These are phyloP conservation scores for Globisporangium carolinianum DNA, from an alignment of 352 stramenopile genomes.

Conservation along the genomic window DNA sequence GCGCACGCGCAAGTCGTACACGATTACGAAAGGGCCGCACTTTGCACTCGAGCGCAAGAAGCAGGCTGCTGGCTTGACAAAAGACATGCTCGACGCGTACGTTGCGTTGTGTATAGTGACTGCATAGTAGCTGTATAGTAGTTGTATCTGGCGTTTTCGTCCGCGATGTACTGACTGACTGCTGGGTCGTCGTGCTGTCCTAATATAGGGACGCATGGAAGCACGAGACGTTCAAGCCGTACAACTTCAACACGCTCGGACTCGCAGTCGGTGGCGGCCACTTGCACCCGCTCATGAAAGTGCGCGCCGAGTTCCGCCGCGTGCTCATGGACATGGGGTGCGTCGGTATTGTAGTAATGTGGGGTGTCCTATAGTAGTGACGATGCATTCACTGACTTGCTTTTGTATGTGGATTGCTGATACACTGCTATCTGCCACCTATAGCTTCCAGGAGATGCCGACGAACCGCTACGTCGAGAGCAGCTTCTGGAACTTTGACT, in stretches of 20 bases:
- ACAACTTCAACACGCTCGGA: constrained; percentile 98
- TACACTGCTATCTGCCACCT: neutral
- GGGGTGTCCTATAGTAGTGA: too few species aligned
- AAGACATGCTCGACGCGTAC: constrained; percentile 96
- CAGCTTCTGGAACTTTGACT: constrained; percentile 99
- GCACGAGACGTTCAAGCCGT: constrained; percentile 96
- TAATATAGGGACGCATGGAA: constrained; percentile 86
- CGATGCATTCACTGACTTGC: too few species aligned
- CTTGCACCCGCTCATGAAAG: constrained; percentile 97
- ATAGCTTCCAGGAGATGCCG: constrained; percentile 98
- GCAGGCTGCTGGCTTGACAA: constrained; percentile 96
- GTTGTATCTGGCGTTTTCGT: too few species aligned
- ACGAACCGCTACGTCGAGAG: constrained; percentile 99
- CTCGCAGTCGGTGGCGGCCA: constrained; percentile 93
- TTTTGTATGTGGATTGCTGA: too few species aligned
- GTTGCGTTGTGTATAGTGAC: constrained; percentile 40
- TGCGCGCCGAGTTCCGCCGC: constrained; percentile 96
- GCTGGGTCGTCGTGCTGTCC: neutral
- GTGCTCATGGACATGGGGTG: constrained; percentile 99
- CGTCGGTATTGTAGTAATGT: constrained; percentile 1
- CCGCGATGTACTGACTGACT: too few species aligned
- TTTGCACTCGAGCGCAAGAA: constrained; percentile 94
- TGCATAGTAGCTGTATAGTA: too few species aligned
- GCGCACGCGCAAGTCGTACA: constrained; percentile 92
- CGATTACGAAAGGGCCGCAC: constrained; percentile 87